Evolutionary conservation across 2,329 filamentous ascomycete species (phyloP), one percentile per base, ranked within the genome.

Genomic region (Blastomyces parvus): DNA sequence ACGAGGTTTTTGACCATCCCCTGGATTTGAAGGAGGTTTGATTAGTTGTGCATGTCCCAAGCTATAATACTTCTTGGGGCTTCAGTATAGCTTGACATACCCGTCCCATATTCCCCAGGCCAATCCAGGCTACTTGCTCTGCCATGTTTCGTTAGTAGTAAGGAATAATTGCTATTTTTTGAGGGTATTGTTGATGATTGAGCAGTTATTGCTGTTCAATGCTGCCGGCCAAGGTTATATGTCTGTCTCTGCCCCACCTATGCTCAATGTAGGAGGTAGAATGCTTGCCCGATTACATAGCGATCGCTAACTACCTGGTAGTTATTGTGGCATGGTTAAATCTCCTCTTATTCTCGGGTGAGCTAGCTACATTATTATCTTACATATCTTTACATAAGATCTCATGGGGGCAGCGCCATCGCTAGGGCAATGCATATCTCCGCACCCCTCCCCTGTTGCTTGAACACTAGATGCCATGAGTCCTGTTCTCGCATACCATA

Each of bases 1-100:
- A 88, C 86, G 46, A 97, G 80, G 73, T 96, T 96, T 76, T 87
- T 88, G 77, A 82, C 85, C 89, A 96, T 95, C 66, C 88, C 90
- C 88, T 91, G 64, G 19, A 57, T 56, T 40, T 25, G 22, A 55
- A 17, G 53, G n/a, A 40, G 38, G 7, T 17, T 42, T n/a, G 5
- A 30, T 60, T 53, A 55, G 46, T 56, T n/a, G 22, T 9, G 33
- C 36, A 7, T 22, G 19, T 33, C 8, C 33, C 7, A 46, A 22
- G 44, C 8, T 22, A 46, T 46, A n/a, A n/a, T n/a, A n/a, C n/a
- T 46, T 46, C 7, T n/a, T 46, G 3, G 30, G 22, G 8, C 2
- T 17, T 64, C 36, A 55, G 46, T 60, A 55, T 61, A 40, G 42
- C 13, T 33, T 13, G 19, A 58, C 60, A 58, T 63, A 70, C 69